Percentiles rank a stretch among this genome's conserved stretches.
phyloP scores from a whole-genome alignment of 305 asterid species.

The Euphrasia arctica region DNA sequence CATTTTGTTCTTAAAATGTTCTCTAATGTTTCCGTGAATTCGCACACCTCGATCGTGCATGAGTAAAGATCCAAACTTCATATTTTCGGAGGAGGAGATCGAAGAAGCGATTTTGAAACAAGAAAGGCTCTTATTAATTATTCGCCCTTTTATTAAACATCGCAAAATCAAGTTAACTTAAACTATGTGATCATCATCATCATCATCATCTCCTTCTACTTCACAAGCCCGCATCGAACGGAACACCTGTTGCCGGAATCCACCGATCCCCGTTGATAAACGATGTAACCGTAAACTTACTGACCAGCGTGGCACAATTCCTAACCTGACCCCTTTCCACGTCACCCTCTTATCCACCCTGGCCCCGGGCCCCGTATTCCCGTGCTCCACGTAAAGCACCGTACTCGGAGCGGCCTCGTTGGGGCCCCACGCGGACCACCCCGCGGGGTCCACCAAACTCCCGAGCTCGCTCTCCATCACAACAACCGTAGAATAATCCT shows the following conservation, averaged over 20 bases:
- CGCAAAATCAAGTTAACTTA: too few relatives aligned
- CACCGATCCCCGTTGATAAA: neutral
- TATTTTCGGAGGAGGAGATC: too few relatives aligned
- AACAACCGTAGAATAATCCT: neutral
- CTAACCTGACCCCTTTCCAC: neutral
- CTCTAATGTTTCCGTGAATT: too few relatives aligned
- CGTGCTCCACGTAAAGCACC: neutral
- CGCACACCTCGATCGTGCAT: too few relatives aligned
- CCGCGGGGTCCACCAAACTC: slow-evolving; percentile 6
- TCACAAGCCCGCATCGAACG: neutral
- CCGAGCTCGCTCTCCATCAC: slow-evolving; percentile 8
- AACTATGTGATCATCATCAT: too few relatives aligned
- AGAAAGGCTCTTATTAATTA: too few relatives aligned
- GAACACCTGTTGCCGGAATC: neutral
- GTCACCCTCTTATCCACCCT: neutral
- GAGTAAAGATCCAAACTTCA: too few relatives aligned
- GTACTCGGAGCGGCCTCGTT: neutral
- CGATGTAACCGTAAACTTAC: neutral
- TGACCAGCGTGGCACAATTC: neutral
- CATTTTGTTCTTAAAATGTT: too few relatives aligned
- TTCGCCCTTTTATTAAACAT: too few relatives aligned
- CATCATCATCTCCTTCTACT: too few relatives aligned
- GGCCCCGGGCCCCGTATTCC: neutral
- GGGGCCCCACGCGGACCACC: slow-evolving; percentile 15
- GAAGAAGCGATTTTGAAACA: too few relatives aligned